Evolutionary conservation across 352 stramenopile species (phyloP).

Genomic region (Pythium myriotylum): DNA sequence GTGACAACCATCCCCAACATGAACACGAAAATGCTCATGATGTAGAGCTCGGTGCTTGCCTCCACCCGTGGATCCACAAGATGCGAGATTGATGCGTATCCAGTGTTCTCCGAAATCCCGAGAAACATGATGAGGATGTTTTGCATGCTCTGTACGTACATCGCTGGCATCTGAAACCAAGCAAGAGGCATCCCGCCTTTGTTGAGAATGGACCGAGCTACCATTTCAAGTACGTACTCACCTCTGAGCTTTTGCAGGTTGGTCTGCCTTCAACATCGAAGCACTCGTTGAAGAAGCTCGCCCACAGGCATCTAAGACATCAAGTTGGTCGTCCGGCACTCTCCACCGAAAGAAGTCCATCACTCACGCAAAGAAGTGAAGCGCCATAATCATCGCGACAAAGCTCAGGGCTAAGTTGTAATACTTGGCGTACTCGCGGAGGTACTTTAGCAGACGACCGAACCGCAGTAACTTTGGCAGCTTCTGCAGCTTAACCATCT

Average conservation of each 20-base stretch:
- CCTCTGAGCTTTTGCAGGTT: conserved; percentile 42
- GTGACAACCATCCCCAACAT: conserved; percentile 70
- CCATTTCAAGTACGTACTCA: conserved; percentile 23
- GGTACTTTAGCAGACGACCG: conserved; percentile 71
- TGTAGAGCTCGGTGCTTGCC: conserved; percentile 56
- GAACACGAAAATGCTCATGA: conserved; percentile 70
- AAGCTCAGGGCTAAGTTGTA: conserved; percentile 82
- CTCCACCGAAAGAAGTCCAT: too few species aligned
- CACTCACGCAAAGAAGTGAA: conserved; percentile 60
- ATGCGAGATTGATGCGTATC: conserved; percentile 57
- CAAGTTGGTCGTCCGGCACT: too few species aligned
- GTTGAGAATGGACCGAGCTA: too few species aligned
- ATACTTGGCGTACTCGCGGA: conserved; percentile 85
- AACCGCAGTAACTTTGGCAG: conserved; percentile 83
- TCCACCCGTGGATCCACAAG: conserved; percentile 44
- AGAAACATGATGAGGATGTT: conserved; percentile 84
- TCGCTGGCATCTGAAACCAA: conserved; percentile 40
- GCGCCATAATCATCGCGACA: conserved; percentile 58
- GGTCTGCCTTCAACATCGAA: conserved; percentile 30
- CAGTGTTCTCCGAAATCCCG: conserved; percentile 65
- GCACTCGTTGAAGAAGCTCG: conserved; percentile 71
- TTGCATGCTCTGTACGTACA: conserved; percentile 78
- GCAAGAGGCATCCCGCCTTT: background rate
- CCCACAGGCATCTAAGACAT: conserved; percentile 56
- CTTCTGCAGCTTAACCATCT: conserved; percentile 86